Percentiles rank a stretch among this genome's conserved stretches.
phyloP scores from a whole-genome alignment of 1,284 basidiomycete species.

The Rhodotorula sp. region DNA sequence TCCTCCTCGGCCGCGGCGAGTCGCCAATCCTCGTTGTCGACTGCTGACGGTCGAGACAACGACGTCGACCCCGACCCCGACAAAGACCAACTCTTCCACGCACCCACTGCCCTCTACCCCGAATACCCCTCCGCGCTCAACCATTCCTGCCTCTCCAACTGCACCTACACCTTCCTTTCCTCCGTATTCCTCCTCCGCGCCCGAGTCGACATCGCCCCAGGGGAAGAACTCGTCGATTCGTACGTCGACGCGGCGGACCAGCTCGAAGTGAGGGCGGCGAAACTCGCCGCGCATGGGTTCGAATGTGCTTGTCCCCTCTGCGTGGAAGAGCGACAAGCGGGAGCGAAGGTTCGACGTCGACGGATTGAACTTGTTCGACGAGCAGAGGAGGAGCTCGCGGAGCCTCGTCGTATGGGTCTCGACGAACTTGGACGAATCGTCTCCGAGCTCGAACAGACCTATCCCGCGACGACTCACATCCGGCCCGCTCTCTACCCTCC shows the following conservation, averaged over 20 bases:
- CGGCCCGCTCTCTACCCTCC: conserved; percentile 18
- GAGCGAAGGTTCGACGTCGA: background rate
- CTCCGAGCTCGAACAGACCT: conserved; percentile 9
- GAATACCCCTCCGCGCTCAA: conserved; percentile 36
- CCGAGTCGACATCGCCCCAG: conserved; percentile 42
- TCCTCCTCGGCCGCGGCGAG: too few species aligned
- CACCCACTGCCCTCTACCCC: conserved; percentile 38
- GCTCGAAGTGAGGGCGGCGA: conserved; percentile 12
- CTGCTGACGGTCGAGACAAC: too few species aligned
- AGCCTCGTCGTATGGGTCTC: background rate
- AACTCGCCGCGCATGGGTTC: conserved; percentile 36
- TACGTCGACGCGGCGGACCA: conserved; percentile 14
- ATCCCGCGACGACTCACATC: background rate
- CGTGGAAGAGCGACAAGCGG: conserved; percentile 14
- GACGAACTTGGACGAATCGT: conserved; percentile 1
- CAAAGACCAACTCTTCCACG: conserved; percentile 10
- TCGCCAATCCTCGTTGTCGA: too few species aligned
- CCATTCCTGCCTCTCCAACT: conserved; percentile 45
- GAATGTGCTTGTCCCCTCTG: conserved; percentile 36
- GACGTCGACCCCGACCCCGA: too few species aligned
- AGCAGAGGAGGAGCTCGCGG: background rate
- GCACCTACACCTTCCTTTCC: conserved; percentile 46
- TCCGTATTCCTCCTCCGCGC: conserved; percentile 39
- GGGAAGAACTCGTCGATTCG: conserved; percentile 37
- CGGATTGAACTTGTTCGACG: background rate